Conservation (phyloP, 1,139 yeast species). For the Saccharomyces pastorianus region DNA sequence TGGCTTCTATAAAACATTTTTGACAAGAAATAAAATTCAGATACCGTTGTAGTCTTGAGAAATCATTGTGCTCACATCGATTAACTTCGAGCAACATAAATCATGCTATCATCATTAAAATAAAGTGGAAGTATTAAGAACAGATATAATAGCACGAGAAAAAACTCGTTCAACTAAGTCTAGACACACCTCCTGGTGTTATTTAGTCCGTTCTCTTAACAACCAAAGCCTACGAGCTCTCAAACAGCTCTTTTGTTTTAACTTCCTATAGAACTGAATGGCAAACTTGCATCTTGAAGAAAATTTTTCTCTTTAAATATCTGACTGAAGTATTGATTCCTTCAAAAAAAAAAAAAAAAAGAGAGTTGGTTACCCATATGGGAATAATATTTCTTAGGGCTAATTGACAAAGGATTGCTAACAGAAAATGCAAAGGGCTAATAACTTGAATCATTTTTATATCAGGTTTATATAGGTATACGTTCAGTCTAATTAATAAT, state of each 20-base stretch:
- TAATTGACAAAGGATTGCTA: neutral
- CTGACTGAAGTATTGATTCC: neutral
- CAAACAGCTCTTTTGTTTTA: neutral
- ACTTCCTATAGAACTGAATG: no score
- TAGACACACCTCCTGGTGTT: neutral
- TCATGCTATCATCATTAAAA: constrained; percentile 39
- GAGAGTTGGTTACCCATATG: neutral
- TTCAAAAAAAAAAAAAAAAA: neutral
- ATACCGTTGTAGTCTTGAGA: constrained; percentile 99
- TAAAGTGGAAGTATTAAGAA: constrained; percentile 3
- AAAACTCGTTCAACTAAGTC: neutral
- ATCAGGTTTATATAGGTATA: neutral
- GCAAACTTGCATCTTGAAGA: neutral
- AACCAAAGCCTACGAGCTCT: neutral
- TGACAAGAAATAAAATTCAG: constrained; percentile 44
- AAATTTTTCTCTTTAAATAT: neutral
- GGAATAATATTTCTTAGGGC: neutral
- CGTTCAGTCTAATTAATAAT: neutral
- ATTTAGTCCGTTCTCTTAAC: neutral
- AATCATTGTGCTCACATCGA: constrained; percentile 64
- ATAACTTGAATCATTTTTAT: neutral
- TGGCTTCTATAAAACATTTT: neutral
- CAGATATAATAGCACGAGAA: neutral
- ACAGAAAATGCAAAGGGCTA: neutral
- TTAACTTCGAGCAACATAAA: constrained; percentile 47